Conservation (phyloP, 2,329 filamentous ascomycete species). For the Fusarium verticillioides region DNA sequence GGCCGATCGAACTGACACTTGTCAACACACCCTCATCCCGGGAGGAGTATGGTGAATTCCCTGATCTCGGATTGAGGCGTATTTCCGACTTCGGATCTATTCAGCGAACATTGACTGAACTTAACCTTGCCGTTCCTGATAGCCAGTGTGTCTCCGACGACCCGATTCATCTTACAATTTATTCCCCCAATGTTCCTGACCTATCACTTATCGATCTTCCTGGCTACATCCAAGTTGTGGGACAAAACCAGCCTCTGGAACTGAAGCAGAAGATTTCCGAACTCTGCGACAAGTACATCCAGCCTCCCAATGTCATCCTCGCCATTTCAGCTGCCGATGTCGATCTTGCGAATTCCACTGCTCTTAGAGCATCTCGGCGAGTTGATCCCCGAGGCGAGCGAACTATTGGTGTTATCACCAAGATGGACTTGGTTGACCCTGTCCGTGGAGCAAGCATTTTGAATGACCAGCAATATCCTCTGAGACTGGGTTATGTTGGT, state of each 20-base stretch:
- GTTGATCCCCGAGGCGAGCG: conserved; percentile 95
- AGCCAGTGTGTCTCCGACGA: conserved; percentile 95
- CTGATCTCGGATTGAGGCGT: conserved; percentile 87
- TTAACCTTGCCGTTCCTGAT: conserved; percentile 92
- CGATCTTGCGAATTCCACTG: conserved; percentile 95
- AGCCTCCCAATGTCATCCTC: conserved; percentile 93
- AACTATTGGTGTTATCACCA: conserved; percentile 98
- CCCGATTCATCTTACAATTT: conserved; percentile 94
- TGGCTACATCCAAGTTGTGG: conserved; percentile 96
- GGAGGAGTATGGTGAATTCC: conserved; percentile 95
- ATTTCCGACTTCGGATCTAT: conserved; percentile 93
- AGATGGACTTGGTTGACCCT: conserved; percentile 97
- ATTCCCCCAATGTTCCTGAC: conserved; percentile 94
- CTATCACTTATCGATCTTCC: conserved; percentile 95
- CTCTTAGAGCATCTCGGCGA: conserved; percentile 85
- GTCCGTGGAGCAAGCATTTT: conserved; percentile 81
- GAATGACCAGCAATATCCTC: conserved; percentile 89
- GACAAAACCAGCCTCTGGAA: conserved; percentile 88
- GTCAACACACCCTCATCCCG: conserved; percentile 91
- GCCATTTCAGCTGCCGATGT: conserved; percentile 98
- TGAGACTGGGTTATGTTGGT: conserved; percentile 95
- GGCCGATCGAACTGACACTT: conserved; percentile 94
- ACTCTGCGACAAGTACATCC: conserved; percentile 98
- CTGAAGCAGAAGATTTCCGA: conserved; percentile 96
- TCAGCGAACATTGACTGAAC: conserved; percentile 91